Evolutionary conservation across 169 alveolate genomes (phyloP).

Genomic region (Cystoisospora suis): DNA sequence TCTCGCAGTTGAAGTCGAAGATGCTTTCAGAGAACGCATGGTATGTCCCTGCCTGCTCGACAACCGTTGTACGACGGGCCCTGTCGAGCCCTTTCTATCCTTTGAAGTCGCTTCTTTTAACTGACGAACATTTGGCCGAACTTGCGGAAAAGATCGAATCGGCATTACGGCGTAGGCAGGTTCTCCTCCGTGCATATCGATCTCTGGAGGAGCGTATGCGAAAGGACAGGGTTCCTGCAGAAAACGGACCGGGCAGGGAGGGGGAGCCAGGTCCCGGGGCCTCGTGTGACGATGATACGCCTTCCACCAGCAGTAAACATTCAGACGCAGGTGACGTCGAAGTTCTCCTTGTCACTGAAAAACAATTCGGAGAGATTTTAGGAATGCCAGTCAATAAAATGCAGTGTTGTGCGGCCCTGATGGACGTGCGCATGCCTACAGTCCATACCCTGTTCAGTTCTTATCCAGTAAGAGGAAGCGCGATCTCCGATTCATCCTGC

Average conservation of each 20-base stretch:
- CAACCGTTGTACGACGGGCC: slow-evolving; percentile 18
- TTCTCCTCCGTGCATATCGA: not conserved
- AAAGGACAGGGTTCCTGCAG: no score
- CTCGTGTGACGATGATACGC: not conserved
- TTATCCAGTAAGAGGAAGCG: not conserved
- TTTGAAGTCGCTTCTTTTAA: not conserved
- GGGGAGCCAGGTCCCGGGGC: not conserved
- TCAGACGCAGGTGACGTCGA: slow-evolving; percentile 2
- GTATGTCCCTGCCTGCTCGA: slow-evolving; percentile 21
- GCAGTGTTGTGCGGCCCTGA: slow-evolving; percentile 1
- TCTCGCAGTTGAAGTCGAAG: not conserved
- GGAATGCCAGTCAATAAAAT: slow-evolving; percentile 13
- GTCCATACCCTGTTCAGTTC: not conserved
- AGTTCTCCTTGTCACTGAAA: slow-evolving; percentile 5
- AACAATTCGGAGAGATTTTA: not conserved
- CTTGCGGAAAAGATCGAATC: not conserved
- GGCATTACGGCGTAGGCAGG: not conserved
- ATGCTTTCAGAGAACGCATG: not conserved
- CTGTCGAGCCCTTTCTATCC: slow-evolving; percentile 12
- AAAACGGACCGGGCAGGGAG: no score
- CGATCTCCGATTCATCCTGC: not conserved
- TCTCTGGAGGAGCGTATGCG: not conserved
- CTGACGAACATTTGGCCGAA: not conserved
- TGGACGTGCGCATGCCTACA: slow-evolving; percentile 20
- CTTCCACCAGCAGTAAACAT: no score